These are phyloP conservation scores for Adansonia madagascariensis DNA, from an alignment of 441 rosid genomes.

Conservation along the genomic window DNA sequence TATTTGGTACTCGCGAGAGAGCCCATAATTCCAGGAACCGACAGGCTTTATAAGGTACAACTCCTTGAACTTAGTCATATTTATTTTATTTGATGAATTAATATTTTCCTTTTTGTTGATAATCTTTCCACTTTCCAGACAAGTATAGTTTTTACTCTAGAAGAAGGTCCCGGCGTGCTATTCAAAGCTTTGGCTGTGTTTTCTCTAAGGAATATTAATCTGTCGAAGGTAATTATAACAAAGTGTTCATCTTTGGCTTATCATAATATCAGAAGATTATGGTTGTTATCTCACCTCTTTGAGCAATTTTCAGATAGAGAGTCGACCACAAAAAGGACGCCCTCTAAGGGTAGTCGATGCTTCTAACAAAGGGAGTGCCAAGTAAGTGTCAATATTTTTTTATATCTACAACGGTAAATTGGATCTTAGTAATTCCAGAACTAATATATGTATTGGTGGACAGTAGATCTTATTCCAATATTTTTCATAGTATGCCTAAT, in stretches of 20 bases:
- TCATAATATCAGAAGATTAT: constrained; percentile 15
- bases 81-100: not conserved
- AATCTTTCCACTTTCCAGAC: constrained; percentile 59
- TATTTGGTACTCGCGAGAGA: constrained; percentile 91
- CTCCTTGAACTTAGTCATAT: constrained; percentile 15
- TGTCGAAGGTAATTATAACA: constrained; percentile 59
- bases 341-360: constrained; percentile 79
- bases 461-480: constrained; percentile 4
- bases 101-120: constrained; percentile 20
- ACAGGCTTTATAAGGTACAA: constrained; percentile 72
- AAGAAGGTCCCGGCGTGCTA: constrained; percentile 90
- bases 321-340: constrained; percentile 76
- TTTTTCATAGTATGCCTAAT: not conserved
- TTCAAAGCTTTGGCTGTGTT: constrained; percentile 93
- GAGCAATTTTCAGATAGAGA: constrained; percentile 68
- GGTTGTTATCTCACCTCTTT: constrained; percentile 8
- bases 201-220: constrained; percentile 74
- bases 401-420: not conserved
- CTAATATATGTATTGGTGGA: not conserved
- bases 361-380: constrained; percentile 76
- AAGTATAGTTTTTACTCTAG: constrained; percentile 87
- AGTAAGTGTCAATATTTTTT: constrained; percentile 50
- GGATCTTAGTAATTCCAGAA: not conserved
- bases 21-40: constrained; percentile 78
- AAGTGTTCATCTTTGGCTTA: constrained; percentile 6